phyloP scores from a whole-genome alignment of 176 grass and related monocot genomes.

The Carex scoparia region DNA sequence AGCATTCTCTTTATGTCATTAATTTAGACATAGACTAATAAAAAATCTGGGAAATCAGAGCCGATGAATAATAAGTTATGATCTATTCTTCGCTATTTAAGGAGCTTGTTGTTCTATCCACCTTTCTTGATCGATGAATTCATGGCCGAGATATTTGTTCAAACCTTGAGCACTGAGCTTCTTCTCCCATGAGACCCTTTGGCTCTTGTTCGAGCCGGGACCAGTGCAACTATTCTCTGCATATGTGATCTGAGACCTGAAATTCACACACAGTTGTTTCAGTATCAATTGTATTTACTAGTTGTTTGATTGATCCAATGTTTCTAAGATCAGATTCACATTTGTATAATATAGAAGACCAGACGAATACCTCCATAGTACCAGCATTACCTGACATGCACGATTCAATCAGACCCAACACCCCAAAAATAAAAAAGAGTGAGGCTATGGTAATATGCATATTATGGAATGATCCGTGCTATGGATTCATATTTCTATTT shows the following conservation, averaged over 20 bases:
- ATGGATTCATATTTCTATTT: too few species aligned
- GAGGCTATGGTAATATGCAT: too few species aligned
- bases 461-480: too few species aligned
- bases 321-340: background rate
- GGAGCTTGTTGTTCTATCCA: conserved; percentile 36
- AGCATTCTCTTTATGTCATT: background rate
- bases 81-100: background rate
- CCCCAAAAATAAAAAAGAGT: background rate
- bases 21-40: background rate
- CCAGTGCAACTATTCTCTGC: conserved; percentile 32
- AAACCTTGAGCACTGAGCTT: conserved; percentile 19
- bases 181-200: conserved; percentile 43
- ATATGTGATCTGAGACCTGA: conserved; percentile 33
- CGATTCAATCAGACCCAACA: background rate
- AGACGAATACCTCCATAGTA: background rate
- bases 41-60: background rate
- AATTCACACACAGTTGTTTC: background rate
- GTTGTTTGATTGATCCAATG: background rate
- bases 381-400: background rate
- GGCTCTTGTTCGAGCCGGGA: conserved; percentile 20
- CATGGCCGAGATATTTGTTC: conserved; percentile 25
- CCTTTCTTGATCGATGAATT: conserved; percentile 39
- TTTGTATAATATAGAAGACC: background rate
- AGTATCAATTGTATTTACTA: background rate
- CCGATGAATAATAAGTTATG: background rate